Conservation (phyloP, 306 rosid genomes). For the Vachellia pachyceras region DNA sequence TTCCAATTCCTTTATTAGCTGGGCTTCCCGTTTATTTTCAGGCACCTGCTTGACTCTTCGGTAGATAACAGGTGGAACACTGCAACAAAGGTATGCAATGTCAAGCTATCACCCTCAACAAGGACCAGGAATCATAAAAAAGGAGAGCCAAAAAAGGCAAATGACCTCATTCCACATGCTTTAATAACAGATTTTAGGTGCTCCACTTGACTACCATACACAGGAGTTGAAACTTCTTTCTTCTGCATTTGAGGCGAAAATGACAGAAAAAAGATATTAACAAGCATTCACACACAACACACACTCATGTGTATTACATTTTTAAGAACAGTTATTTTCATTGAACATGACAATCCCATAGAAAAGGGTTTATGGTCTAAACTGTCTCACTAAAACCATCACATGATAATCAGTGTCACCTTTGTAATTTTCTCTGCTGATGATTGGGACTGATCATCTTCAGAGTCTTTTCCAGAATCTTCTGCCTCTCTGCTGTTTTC, state of each 20-base stretch:
- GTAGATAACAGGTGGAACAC: constrained; percentile 84
- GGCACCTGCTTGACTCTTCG: constrained; percentile 88
- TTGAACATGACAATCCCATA: constrained; percentile 14
- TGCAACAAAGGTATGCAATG: constrained; percentile 47
- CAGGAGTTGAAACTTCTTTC: constrained; percentile 78
- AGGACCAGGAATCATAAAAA: constrained; percentile 34
- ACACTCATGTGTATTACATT: background rate
- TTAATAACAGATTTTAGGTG: constrained; percentile 86
- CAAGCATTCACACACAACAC: background rate
- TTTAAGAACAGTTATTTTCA: constrained; percentile 25
- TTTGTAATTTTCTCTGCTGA: constrained; percentile 67
- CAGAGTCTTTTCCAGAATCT: constrained; percentile 66
- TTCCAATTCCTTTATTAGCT: constrained; percentile 80
- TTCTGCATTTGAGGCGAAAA: constrained; percentile 55
- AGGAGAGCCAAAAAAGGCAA: constrained; percentile 36
- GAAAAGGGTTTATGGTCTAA: constrained; percentile 13
- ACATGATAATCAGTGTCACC: constrained; percentile 51
- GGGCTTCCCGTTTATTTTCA: constrained; percentile 84
- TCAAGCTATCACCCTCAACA: constrained; percentile 38
- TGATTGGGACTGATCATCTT: constrained; percentile 76
- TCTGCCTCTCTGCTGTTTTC: constrained; percentile 61
- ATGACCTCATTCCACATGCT: constrained; percentile 94
- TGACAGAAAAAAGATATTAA: background rate
- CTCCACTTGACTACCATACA: constrained; percentile 89
- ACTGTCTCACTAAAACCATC: constrained; percentile 22